Evolutionary conservation across 2,329 filamentous ascomycete species (phyloP), one percentile per base, ranked within the genome.

Genomic region (Ceratocystis smalleyi): DNA sequence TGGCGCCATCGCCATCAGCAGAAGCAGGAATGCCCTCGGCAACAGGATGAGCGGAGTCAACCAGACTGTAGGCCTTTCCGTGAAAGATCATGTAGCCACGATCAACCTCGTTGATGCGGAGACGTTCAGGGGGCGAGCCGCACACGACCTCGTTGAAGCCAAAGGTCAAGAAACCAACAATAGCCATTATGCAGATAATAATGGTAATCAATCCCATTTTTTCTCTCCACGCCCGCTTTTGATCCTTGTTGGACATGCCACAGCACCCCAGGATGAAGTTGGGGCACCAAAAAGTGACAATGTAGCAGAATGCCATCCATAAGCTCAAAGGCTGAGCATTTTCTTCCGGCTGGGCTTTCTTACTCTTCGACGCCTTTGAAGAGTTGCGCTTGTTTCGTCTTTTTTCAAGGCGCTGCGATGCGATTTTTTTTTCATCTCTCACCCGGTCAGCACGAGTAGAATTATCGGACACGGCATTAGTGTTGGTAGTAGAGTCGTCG

Each of bases 201-300:
- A 99, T 85, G 75, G 91, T 96, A 76, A 96, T 89, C 66, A 99
- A 77, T 1, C 94, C 94, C 79, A 99, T 95, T 80, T 99, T 99
- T 73, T 99, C 94, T 69, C 94, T 84, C 94, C 94, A 99, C 1
- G 94, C 94, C 71, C 90, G 83, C 72, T 91, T 87, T 74, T 97
- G 90, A 17, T 87, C 90, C 74, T 88, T 94, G 57, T 88, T 81
- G 6, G 85, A 84, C 79, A 88, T 95, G 47, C 91, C 91, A 71
- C 91, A 94, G 75, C 89, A 95, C 69, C 81, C 83, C 64, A 99
- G 78, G 32, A 96, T 75, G 67, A 92, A 88, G 72, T 91, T 86
- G 0, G 94, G 94, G 65, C 84, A 88, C 91, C 94, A 97, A 71
- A 97, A 96, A 0, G 94, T 99, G 69, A 99, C 77, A 68, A 95